These are phyloP conservation scores for Hygrocybe coccinea DNA, from an alignment of 768 basidiomycete species.

Conservation along the genomic window DNA sequence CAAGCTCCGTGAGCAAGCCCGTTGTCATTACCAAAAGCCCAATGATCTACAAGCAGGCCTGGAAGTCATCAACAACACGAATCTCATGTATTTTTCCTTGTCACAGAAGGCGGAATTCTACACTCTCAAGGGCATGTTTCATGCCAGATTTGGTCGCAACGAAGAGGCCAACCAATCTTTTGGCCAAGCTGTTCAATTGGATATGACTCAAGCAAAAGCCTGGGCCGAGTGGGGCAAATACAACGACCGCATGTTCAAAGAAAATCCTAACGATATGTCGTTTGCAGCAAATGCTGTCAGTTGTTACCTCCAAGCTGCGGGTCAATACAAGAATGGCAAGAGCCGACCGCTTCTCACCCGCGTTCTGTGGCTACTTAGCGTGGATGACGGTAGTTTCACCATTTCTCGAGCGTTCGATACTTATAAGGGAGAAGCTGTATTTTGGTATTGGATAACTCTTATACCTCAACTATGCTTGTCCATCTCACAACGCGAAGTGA, in stretches of 20 bases:
- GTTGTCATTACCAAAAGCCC: slow-evolving; percentile 95
- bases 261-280: slow-evolving; percentile 64
- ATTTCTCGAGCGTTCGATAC: slow-evolving; percentile 84
- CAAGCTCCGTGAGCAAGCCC: slow-evolving; percentile 96
- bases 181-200: slow-evolving; percentile 92
- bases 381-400: slow-evolving; percentile 73
- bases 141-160: slow-evolving; percentile 75
- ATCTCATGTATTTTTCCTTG: slow-evolving; percentile 94
- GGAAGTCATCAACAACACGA: slow-evolving; percentile 99
- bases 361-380: slow-evolving; percentile 91
- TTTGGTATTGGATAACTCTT: slow-evolving; percentile 98
- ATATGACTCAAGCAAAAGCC: slow-evolving; percentile 90
- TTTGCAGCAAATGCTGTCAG: slow-evolving; percentile 89
- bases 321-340: slow-evolving; percentile 90
- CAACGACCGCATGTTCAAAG: slow-evolving; percentile 91
- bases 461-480: slow-evolving; percentile 92
- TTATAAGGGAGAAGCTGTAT: slow-evolving; percentile 93
- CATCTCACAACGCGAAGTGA: slow-evolving; percentile 85
- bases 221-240: slow-evolving; percentile 99
- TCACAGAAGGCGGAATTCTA: slow-evolving; percentile 98
- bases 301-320: slow-evolving; percentile 96
- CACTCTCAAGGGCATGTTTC: slow-evolving; percentile 98
- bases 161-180: slow-evolving; percentile 92
- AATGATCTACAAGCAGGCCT: slow-evolving; percentile 90
- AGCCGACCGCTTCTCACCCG: slow-evolving; percentile 86